These are phyloP conservation scores for Podospora tetraspora DNA, from an alignment of 495 filamentous ascomycete genomes.

Conservation along the genomic window DNA sequence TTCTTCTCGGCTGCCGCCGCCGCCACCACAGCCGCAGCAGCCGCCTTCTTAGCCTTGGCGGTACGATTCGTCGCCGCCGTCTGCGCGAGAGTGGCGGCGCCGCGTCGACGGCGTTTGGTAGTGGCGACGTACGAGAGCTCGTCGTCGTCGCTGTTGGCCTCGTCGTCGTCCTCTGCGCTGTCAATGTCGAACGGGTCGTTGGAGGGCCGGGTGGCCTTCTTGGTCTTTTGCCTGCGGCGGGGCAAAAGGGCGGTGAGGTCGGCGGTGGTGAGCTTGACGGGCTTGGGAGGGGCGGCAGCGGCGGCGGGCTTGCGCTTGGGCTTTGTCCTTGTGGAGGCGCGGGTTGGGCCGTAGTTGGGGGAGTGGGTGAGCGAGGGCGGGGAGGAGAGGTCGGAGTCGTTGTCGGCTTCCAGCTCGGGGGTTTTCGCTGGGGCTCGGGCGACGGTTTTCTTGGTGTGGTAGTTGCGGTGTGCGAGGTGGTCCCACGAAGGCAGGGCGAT, in stretches of 20 bases:
- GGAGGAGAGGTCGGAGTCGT: slow-evolving; percentile 41
- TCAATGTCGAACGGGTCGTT: slow-evolving; percentile 24
- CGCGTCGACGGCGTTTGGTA: neutral
- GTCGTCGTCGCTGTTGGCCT: slow-evolving; percentile 32
- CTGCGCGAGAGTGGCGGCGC: slow-evolving; percentile 4
- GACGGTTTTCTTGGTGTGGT: slow-evolving; percentile 20
- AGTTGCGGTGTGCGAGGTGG: slow-evolving; percentile 32
- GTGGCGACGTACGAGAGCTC: slow-evolving; percentile 33
- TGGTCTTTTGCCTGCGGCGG: slow-evolving; percentile 24
- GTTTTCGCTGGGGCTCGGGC: slow-evolving; percentile 25
- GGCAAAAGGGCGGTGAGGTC: slow-evolving; percentile 41
- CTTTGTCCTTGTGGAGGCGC: slow-evolving; percentile 13
- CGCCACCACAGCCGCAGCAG: neutral
- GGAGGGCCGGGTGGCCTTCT: neutral
- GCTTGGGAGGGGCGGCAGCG: slow-evolving; percentile 15
- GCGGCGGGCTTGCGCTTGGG: slow-evolving; percentile 25
- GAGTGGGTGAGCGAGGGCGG: slow-evolving; percentile 49
- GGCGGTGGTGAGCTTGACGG: slow-evolving; percentile 36
- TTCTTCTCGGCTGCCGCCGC: neutral
- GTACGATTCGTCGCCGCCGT: slow-evolving; percentile 1
- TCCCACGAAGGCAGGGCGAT: slow-evolving; percentile 39
- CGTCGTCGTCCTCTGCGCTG: slow-evolving; percentile 15
- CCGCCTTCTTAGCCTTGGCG: slow-evolving; percentile 8
- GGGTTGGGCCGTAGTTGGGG: slow-evolving; percentile 33
- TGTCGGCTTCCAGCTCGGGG: slow-evolving; percentile 18